Percentiles rank a stretch among this genome's conserved stretches.
Evolutionary conservation across 305 asterid species (phyloP).

Genomic region (Solanum hybrid): DNA sequence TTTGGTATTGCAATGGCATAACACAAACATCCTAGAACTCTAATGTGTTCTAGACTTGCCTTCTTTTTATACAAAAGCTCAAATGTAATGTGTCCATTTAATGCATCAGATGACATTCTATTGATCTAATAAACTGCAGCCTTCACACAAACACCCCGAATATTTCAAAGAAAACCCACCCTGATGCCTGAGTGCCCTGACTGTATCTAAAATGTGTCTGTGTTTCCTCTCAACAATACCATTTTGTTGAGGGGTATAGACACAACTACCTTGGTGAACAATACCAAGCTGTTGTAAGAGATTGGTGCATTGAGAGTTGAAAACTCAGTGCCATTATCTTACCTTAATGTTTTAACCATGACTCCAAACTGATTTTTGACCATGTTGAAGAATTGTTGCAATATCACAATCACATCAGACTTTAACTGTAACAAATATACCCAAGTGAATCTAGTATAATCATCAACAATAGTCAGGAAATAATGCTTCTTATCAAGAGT

Average conservation of each 20-base stretch:
- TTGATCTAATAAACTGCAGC: background rate
- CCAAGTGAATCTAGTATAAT: background rate
- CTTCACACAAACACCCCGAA: background rate
- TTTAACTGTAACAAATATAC: background rate
- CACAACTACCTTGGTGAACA: background rate
- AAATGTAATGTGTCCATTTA: background rate
- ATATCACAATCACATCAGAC: background rate
- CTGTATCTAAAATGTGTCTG: background rate
- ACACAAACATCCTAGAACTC: background rate
- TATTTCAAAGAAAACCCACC: background rate
- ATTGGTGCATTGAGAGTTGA: background rate
- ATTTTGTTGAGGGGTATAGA: background rate
- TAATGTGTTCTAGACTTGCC: background rate
- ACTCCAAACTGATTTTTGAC: background rate
- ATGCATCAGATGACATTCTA: background rate
- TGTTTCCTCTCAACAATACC: background rate
- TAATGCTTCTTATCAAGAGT: background rate
- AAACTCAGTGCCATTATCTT: background rate
- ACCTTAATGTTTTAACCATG: background rate
- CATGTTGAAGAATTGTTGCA: background rate
- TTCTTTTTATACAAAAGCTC: background rate
- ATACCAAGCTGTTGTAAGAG: background rate
- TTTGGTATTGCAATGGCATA: background rate
- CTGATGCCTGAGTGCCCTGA: background rate
- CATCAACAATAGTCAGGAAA: background rate